These are phyloP conservation scores for Fusarium sp. DNA, from an alignment of 2,329 filamentous ascomycete species.

Conservation along the genomic window DNA sequence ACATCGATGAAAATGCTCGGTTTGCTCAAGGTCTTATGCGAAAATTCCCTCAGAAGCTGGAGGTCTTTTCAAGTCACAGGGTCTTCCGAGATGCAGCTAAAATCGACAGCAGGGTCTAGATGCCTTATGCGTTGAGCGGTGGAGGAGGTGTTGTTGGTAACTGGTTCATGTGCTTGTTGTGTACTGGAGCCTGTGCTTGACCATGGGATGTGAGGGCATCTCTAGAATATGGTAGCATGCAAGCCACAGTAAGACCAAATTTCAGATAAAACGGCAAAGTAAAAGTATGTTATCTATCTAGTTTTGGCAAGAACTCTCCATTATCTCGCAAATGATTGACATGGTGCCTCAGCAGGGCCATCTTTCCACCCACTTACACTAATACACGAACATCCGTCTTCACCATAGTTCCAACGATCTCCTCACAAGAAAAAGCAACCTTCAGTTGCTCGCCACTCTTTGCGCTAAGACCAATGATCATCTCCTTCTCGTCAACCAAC, in stretches of 20 bases:
- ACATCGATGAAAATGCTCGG: not conserved
- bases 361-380: not conserved
- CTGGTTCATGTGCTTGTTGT: not conserved
- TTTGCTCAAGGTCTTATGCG: not conserved
- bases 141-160: constrained; percentile 5
- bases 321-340: not conserved
- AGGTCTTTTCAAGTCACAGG: not conserved
- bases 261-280: not conserved
- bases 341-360: not conserved
- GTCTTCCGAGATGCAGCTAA: constrained; percentile 19
- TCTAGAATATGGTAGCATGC: not conserved
- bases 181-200: not conserved
- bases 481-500: constrained; percentile 67
- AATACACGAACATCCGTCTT: constrained; percentile 38
- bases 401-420: constrained; percentile 74
- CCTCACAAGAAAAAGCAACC: constrained; percentile 83
- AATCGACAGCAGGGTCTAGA: constrained; percentile 1
- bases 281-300: too few relatives aligned
- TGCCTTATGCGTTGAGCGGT: constrained; percentile 13
- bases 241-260: not conserved
- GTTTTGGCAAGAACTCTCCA: not conserved
- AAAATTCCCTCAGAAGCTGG: constrained; percentile 23
- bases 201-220: not conserved
- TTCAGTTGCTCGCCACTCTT: constrained; percentile 67
- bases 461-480: constrained; percentile 67